Evolutionary conservation across 352 stramenopile species (phyloP), one percentile per base, ranked within the genome.

Genomic region (Globisporangium splendens): DNA sequence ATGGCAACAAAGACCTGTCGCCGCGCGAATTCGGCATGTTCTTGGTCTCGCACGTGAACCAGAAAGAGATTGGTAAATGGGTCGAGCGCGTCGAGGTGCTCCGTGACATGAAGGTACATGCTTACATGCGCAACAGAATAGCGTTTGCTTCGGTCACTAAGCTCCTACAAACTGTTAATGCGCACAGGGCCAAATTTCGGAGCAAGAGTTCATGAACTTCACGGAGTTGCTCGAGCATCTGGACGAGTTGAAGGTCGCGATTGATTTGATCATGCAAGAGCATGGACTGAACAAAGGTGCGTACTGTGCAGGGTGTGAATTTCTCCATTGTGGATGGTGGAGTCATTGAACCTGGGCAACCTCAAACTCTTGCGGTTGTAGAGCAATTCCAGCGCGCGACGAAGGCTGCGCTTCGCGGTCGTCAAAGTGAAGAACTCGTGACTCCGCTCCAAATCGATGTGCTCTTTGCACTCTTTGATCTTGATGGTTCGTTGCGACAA

Each of bases 11-110:
- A 44, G 76, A 81, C 10, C 70, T 95, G 11, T 95, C 83, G 12
- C 83, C 84, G 28, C 73, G 79, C 20, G 86, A 95, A 42, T 95
- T 95, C 56, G 86, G 74, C 53, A 92, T 94, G 83, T 95, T 94
- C 54, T 72, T 95, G 51, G 73, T 95, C 13, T 91, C 84, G 10
- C 83, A 95, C 61, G 79, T 91, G 42, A 81, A 93, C 51, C 84
- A 93, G 75, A 79, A 69, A 51, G 74, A 94, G 56, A 90, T 93
- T 39, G 74, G 88, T 24, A 77, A 73, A 46, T 95, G 84, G 84
- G 81, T 93, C 43, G 68, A 88, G 17, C 85, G 85, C n/a, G 83
- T 93, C 41, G 80, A 93, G n/a, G 64, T 69, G 6, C 51, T 93
- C 55, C 70, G 65, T 8, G 63, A 73, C 15, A 70, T 93, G 43